Conservation (phyloP, 495 filamentous ascomycete genomes). For the Hypoxylon subgilvum region DNA sequence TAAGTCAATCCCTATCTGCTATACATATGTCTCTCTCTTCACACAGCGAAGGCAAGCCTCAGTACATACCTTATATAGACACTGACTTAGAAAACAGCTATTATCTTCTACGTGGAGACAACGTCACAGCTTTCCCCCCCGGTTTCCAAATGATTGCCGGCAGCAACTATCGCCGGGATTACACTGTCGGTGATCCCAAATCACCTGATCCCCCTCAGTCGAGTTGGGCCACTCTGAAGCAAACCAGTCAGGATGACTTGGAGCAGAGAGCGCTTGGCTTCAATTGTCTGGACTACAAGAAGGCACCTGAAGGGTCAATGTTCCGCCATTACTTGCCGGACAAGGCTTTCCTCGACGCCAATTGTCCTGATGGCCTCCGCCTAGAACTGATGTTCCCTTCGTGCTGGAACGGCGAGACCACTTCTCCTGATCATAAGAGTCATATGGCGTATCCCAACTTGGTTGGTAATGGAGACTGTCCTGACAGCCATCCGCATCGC, state of each 20-base stretch:
- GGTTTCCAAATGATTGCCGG: constrained; percentile 89
- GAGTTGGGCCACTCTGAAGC: constrained; percentile 62
- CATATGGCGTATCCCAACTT: constrained; percentile 80
- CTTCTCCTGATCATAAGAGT: constrained; percentile 65
- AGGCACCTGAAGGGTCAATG: constrained; percentile 69
- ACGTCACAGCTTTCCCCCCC: constrained; percentile 76
- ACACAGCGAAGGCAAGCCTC: too few relatives aligned
- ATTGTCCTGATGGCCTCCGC: constrained; percentile 78
- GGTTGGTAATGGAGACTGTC: constrained; percentile 79
- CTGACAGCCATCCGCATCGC: constrained; percentile 70
- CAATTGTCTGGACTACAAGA: constrained; percentile 84
- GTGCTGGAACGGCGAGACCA: constrained; percentile 82
- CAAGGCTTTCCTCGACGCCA: constrained; percentile 75
- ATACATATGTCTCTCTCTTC: neutral
- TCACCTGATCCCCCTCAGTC: constrained; percentile 76
- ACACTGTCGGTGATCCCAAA: constrained; percentile 61
- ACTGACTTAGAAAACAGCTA: constrained; percentile 59
- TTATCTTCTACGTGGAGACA: constrained; percentile 69
- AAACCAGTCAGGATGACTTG: constrained; percentile 68
- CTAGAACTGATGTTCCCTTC: constrained; percentile 89
- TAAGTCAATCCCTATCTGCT: neutral
- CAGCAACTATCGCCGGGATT: constrained; percentile 69
- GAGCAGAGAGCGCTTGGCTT: constrained; percentile 85
- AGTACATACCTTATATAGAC: neutral
- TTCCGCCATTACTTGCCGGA: constrained; percentile 80